Evolutionary conservation across 208 protist species (phyloP).

Genomic region (Acanthamoeba culbertsoni): DNA sequence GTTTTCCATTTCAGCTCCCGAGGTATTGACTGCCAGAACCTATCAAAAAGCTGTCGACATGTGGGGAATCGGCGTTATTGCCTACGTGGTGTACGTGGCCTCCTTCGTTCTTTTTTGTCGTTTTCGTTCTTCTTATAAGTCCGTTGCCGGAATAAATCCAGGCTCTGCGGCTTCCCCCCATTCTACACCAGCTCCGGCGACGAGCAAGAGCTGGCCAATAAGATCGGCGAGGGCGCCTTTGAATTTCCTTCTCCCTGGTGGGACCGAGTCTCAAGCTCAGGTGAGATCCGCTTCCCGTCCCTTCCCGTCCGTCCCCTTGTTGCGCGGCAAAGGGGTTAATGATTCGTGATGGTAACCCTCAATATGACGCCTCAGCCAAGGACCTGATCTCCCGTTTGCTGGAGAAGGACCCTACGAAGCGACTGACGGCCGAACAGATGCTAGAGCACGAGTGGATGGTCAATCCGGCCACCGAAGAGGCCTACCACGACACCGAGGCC

Average conservation of each 20-base stretch:
- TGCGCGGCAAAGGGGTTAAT: too few species aligned
- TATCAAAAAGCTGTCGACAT: conserved; percentile 54
- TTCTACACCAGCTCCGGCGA: not conserved
- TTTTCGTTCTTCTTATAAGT: not conserved
- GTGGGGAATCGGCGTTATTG: conserved; percentile 47
- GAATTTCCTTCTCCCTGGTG: conserved; percentile 41
- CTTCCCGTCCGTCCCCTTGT: too few species aligned
- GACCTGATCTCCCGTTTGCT: conserved; percentile 4
- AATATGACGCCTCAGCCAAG: not conserved
- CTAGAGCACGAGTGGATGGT: conserved; percentile 58
- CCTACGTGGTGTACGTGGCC: conserved; percentile 16
- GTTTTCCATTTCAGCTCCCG: not conserved
- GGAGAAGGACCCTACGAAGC: conserved; percentile 36
- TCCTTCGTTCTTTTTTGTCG: not conserved
- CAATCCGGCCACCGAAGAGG: not conserved
- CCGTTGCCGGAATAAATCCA: not conserved
- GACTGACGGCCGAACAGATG: conserved; percentile 44
- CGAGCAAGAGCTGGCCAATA: conserved; percentile 33
- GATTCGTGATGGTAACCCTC: too few species aligned
- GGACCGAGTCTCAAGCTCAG: conserved; percentile 17
- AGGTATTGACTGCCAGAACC: conserved; percentile 31
- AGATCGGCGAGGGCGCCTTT: not conserved
- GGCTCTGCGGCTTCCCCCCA: conserved; percentile 31
- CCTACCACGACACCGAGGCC: not conserved
- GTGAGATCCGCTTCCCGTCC: too few species aligned